phyloP scores from a whole-genome alignment of 2,329 filamentous ascomycete species.

The Claviceps pusilla region DNA sequence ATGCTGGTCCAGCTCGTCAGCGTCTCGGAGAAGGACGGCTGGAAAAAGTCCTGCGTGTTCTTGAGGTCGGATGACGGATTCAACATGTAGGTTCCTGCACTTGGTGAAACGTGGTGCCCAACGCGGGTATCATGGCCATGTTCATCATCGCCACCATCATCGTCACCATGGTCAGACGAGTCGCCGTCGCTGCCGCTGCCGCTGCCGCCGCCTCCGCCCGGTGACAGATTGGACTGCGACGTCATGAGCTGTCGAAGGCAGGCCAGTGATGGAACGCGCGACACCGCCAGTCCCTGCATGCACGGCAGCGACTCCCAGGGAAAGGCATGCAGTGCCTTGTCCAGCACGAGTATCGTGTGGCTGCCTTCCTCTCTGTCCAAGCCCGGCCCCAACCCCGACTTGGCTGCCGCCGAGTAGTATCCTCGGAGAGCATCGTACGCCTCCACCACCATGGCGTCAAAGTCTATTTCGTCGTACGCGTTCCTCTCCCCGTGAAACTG shows the following conservation, averaged over 20 bases:
- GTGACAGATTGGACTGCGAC: conserved; percentile 20
- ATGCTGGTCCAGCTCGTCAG: conserved; percentile 62
- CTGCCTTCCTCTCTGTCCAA: conserved; percentile 26
- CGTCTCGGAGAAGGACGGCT: conserved; percentile 39
- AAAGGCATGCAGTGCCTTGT: conserved; percentile 80
- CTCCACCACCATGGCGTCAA: conserved; percentile 80
- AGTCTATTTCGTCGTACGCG: conserved; percentile 94
- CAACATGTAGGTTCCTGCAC: conserved; percentile 60
- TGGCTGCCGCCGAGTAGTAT: conserved; percentile 48
- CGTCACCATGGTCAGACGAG: not conserved
- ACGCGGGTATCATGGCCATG: not conserved
- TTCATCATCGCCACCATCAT: not conserved
- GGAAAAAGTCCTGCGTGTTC: conserved; percentile 64
- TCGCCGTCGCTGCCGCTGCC: not conserved
- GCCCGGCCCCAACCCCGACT: conserved; percentile 13
- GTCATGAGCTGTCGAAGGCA: conserved; percentile 64
- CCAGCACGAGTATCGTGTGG: conserved; percentile 79
- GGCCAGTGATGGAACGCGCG: conserved; percentile 73
- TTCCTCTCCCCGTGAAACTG: conserved; percentile 95
- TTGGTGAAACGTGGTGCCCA: conserved; percentile 40
- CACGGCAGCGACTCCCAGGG: conserved; percentile 94
- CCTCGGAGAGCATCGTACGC: conserved; percentile 68
- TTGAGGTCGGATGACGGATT: conserved; percentile 78
- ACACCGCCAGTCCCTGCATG: conserved; percentile 63
- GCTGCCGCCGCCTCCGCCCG: not conserved